Conservation (phyloP, 768 basidiomycete genomes). For the Tylopilus balloui region DNA sequence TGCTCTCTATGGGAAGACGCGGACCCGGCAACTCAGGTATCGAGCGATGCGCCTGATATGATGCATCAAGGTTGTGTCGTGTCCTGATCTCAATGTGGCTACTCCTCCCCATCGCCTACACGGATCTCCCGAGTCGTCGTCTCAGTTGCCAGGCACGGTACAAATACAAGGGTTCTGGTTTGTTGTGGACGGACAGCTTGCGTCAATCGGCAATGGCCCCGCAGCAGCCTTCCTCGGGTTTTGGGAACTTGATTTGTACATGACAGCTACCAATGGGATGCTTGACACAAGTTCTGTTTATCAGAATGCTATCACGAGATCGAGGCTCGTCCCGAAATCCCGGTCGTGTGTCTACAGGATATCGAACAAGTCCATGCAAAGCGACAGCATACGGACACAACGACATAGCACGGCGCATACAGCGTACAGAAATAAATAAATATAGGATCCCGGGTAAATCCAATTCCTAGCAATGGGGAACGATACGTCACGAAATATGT, state of each 20-base stretch:
- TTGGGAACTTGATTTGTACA: not conserved
- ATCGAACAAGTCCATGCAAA: slow-evolving; percentile 8
- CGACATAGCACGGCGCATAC: slow-evolving; percentile 7
- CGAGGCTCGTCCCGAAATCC: not conserved
- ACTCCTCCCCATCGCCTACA: not conserved
- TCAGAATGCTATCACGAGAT: not conserved
- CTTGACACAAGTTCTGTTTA: no score
- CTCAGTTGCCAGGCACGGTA: slow-evolving; percentile 18
- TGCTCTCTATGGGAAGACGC: not conserved
- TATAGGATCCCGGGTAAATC: not conserved
- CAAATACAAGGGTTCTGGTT: not conserved
- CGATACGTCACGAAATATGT: slow-evolving; percentile 11
- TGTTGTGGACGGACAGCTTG: not conserved
- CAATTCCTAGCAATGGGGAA: not conserved
- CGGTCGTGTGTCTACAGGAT: slow-evolving; percentile 3
- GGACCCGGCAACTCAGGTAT: slow-evolving; percentile 6
- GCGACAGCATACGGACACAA: slow-evolving; percentile 2
- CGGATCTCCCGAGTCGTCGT: not conserved
- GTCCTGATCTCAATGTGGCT: not conserved
- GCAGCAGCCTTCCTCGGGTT: not conserved
- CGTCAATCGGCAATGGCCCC: slow-evolving; percentile 4
- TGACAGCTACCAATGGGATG: not conserved
- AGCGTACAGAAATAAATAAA: slow-evolving; percentile 1
- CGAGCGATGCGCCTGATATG: no score
- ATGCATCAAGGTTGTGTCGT: not conserved